These are phyloP conservation scores for Quercus berberidifolia DNA, from an alignment of 306 rosid genomes.

Conservation along the genomic window DNA sequence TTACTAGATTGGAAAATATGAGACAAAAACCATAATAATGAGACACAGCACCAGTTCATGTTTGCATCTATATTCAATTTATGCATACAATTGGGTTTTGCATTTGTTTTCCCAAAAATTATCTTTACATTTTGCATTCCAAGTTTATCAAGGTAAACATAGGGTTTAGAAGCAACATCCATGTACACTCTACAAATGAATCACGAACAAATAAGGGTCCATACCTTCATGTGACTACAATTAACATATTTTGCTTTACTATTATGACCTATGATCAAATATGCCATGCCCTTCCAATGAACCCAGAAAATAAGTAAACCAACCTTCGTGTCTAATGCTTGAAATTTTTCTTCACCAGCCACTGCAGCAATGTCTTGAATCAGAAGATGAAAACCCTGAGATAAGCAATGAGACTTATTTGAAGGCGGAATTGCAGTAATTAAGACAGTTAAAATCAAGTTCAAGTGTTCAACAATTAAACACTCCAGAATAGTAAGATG, in stretches of 20 bases:
- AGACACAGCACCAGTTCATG: not conserved
- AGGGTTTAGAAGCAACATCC: not conserved
- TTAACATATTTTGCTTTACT: not conserved
- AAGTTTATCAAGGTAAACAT: not conserved
- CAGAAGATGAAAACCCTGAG: conserved; percentile 61
- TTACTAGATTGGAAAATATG: not conserved
- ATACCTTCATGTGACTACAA: not conserved
- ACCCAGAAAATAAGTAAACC: conserved; percentile 16
- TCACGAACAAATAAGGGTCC: not conserved
- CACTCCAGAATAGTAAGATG: not conserved
- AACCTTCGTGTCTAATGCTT: conserved; percentile 50
- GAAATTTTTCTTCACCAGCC: conserved; percentile 36
- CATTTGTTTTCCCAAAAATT: not conserved
- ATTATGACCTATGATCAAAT: not conserved
- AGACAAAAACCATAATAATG: not conserved
- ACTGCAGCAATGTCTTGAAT: conserved; percentile 56
- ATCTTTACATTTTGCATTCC: not conserved
- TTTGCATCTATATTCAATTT: too few species aligned
- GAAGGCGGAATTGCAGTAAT: not conserved
- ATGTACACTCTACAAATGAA: not conserved
- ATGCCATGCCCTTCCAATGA: not conserved
- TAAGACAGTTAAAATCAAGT: not conserved
- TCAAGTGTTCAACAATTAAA: not conserved
- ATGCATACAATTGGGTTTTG: not conserved
- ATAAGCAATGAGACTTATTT: conserved; percentile 2